Percentiles rank a stretch among this genome's conserved stretches.
Conservation (phyloP, 768 basidiomycete genomes). For the Mrakia gelida region DNA sequence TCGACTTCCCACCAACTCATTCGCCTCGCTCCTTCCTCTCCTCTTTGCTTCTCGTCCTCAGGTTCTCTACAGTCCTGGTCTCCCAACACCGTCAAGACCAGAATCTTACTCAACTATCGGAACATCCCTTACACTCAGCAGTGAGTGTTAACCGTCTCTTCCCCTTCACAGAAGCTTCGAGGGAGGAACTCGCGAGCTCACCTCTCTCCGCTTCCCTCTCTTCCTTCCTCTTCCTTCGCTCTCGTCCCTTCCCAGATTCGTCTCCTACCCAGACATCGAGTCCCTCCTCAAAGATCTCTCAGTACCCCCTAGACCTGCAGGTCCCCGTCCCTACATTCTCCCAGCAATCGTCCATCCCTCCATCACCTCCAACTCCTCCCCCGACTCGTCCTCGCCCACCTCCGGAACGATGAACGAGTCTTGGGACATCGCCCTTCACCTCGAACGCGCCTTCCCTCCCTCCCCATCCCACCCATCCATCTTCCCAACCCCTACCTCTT, state of each 20-base stretch:
- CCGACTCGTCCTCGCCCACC: not conserved
- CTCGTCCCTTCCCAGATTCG: not conserved
- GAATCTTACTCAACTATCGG: not conserved
- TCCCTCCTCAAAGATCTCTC: not conserved
- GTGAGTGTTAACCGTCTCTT: not conserved
- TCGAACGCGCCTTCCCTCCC: not conserved
- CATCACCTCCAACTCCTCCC: not conserved
- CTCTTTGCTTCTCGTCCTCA: not conserved
- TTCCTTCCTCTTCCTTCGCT: no score
- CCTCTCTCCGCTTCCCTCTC: not conserved
- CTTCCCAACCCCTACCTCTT: not conserved
- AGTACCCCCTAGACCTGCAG: not conserved
- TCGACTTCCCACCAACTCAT: not conserved
- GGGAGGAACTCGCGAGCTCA: not conserved
- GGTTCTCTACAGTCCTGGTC: not conserved
- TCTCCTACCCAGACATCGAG: not conserved
- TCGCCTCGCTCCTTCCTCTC: not conserved
- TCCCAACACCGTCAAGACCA: not conserved
- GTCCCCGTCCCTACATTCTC: not conserved
- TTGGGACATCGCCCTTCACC: not conserved
- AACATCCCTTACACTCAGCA: not conserved
- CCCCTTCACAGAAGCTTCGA: not conserved
- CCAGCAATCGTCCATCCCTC: not conserved
- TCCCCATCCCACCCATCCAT: not conserved
- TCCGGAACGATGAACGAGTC: not conserved